Percentiles rank a stretch among this genome's conserved stretches.
These are phyloP conservation scores for Tulasnella sp. DNA, from an alignment of 768 basidiomycete genomes.

Conservation along the genomic window DNA sequence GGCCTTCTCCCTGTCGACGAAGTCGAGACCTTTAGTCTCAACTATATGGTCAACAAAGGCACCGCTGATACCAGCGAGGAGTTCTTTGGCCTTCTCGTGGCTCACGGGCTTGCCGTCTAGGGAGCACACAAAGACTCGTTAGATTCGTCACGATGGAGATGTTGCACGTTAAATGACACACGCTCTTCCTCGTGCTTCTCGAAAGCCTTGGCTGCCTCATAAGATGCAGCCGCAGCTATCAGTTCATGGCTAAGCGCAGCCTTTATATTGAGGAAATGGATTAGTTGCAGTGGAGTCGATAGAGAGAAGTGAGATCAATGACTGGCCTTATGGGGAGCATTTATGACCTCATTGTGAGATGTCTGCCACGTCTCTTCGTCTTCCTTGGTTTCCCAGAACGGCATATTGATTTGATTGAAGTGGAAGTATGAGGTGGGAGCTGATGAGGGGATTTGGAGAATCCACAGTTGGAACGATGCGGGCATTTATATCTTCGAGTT, in stretches of 20 bases:
- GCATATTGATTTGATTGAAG: neutral
- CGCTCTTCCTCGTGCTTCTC: slow-evolving; percentile 4
- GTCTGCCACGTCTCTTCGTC: neutral
- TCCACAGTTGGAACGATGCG: no score
- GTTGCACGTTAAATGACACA: neutral
- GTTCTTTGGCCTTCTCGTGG: slow-evolving; percentile 12
- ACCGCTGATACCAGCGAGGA: slow-evolving; percentile 9
- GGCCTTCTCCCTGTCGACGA: slow-evolving; percentile 15
- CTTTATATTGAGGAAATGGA: neutral
- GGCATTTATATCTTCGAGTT: no score
- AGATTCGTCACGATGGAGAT: neutral
- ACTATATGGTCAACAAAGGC: slow-evolving; percentile 13
- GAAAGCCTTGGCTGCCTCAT: slow-evolving; percentile 17
- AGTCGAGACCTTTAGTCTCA: slow-evolving; percentile 8
- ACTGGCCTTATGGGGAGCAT: slow-evolving; percentile 7
- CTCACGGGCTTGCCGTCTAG: slow-evolving; percentile 11
- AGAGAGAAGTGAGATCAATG: neutral
- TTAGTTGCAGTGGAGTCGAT: neutral
- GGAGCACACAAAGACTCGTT: neutral
- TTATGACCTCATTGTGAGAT: slow-evolving; percentile 4
- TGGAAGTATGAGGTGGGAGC: neutral
- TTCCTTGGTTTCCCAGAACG: slow-evolving; percentile 2
- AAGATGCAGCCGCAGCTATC: slow-evolving; percentile 18
- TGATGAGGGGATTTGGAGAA: no score
- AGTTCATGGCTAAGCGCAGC: slow-evolving; percentile 15